Conservation (phyloP, 495 filamentous ascomycete genomes). For the Trichoderma parareesei region DNA sequence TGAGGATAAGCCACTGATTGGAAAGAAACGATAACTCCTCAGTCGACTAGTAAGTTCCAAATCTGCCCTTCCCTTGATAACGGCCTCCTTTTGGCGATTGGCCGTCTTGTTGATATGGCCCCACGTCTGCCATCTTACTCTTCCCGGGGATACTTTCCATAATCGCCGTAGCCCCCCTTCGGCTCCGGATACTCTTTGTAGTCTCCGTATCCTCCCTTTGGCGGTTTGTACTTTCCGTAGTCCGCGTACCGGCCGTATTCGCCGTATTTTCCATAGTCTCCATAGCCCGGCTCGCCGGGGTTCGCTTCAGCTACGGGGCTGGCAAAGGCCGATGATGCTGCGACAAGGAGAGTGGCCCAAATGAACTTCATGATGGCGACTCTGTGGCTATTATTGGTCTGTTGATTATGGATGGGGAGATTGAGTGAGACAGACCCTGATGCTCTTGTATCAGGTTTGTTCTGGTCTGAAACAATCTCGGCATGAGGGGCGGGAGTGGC, state of each 20-base stretch:
- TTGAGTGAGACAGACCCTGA: neutral
- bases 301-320: neutral
- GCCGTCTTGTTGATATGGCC: neutral
- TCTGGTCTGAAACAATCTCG: neutral
- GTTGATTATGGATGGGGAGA: neutral
- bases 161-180: neutral
- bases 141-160: neutral
- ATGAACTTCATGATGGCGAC: neutral
- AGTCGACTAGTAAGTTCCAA: too few relatives aligned
- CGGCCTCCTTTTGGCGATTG: neutral
- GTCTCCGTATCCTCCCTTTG: conserved; percentile 2
- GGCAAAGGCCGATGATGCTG: neutral
- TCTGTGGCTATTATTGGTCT: neutral
- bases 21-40: too few relatives aligned
- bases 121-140: neutral
- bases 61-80: neutral
- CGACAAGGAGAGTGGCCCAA: neutral
- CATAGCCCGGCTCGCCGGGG: conserved; percentile 7
- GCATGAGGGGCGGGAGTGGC: neutral
- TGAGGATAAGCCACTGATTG: too few relatives aligned
- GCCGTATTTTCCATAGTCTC: conserved; percentile 11
- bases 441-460: too few relatives aligned
- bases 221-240: conserved; percentile 11
- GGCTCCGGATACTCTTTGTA: neutral
- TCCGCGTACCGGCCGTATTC: conserved; percentile 10